A percentile compares a stretch with the other conserved stretches of the same genome.
These are phyloP conservation scores for Dactylella cylindrospora DNA, from an alignment of 2,329 filamentous ascomycete species.

Conservation along the genomic window DNA sequence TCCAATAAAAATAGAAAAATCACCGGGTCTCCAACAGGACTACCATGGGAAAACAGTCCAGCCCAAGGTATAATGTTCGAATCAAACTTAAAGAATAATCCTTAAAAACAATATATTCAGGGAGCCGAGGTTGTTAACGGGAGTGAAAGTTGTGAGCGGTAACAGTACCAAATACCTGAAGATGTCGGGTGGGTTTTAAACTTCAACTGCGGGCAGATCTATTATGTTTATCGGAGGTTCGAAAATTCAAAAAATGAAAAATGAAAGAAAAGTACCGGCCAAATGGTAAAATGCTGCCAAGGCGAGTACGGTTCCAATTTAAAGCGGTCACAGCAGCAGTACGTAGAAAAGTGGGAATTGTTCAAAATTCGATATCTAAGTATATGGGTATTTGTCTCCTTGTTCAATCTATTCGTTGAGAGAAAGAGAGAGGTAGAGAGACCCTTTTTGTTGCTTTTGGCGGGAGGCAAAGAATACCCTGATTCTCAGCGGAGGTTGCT, in stretches of 20 bases:
- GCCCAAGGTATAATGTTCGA: no score
- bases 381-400: conserved; percentile 8
- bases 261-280: neutral
- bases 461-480: no score
- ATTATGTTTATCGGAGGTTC: conserved; percentile 11
- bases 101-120: no score
- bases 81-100: no score
- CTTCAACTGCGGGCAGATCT: neutral
- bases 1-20: no score
- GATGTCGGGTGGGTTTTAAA: no score
- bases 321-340: neutral
- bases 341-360: neutral
- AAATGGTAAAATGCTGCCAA: neutral
- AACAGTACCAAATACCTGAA: neutral
- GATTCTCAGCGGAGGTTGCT: no score
- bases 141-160: neutral
- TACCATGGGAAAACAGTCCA: no score
- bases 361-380: conserved; percentile 14
- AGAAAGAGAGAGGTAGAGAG: no score
- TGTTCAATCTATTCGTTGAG: neutral
- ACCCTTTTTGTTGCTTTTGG: no score
- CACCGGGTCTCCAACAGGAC: no score
- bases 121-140: no score
- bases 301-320: neutral
- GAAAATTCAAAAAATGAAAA: neutral